These are phyloP conservation scores for Capsicum baccatum DNA, from an alignment of 257 asterid genomes.

Conservation along the genomic window DNA sequence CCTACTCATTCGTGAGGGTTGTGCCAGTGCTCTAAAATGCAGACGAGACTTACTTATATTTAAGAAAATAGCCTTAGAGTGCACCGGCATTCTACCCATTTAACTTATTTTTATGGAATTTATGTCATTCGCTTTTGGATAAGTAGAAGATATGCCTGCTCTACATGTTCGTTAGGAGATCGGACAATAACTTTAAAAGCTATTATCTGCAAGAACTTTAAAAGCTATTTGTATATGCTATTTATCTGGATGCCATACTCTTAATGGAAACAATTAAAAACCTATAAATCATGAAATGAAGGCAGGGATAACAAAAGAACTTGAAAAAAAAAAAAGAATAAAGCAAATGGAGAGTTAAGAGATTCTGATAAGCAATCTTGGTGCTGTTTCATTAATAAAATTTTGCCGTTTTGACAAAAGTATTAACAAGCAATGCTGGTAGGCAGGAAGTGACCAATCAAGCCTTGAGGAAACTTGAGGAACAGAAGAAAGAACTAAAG, in stretches of 20 bases:
- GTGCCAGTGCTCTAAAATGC: conserved; percentile 8
- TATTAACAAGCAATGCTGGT: background rate
- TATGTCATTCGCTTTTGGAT: background rate
- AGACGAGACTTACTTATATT: background rate
- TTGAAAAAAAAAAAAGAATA: background rate
- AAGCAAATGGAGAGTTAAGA: background rate
- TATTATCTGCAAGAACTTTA: background rate
- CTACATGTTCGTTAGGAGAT: background rate
- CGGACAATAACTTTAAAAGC: background rate
- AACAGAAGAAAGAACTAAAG: background rate
- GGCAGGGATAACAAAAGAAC: background rate
- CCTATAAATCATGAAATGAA: conserved; percentile 1
- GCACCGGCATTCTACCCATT: background rate
- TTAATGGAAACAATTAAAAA: background rate
- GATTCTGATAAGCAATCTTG: conserved; percentile 16
- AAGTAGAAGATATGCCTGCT: background rate
- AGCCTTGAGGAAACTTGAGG: background rate
- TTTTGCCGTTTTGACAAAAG: background rate
- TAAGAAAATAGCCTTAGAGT: background rate
- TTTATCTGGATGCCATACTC: background rate
- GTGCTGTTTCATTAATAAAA: background rate
- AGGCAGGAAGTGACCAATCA: background rate
- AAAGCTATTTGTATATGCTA: background rate
- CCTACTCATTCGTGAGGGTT: conserved; percentile 6
- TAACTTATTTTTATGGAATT: background rate